Base-by-base conservation (phyloP, 805 yeast species). In the Cyberlindnera meyerae region DNA sequence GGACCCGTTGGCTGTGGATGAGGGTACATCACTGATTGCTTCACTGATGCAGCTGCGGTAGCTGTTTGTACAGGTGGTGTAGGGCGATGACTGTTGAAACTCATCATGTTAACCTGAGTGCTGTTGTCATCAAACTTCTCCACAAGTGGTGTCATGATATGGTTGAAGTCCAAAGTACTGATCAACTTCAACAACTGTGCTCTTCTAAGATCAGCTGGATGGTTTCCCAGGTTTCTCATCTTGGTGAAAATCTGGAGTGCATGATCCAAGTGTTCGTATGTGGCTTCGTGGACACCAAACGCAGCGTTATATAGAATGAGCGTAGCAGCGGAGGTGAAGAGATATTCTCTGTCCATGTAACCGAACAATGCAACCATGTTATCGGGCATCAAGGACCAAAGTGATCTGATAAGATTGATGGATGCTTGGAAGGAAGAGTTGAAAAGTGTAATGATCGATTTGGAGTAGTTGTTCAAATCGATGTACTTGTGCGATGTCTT, bases 311-410 rank as follows among this genome's bases (percentile, higher is more conserved):
- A 82, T 28, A 83, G 63, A 12, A 82, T 75, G 31, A 82, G 60
- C 0, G 93, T 82, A 5, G 84, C 82, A 4, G 89, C 77, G 0
- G 89, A 75, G 0, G 88, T 82, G 56, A 82, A 83, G 17, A 83
- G 62, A 52, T 83, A 83, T 51, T 83, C 94, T 49, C 94, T 67
- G 54, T 83, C 94, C 90, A 83, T 82, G 66, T 85, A 83, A 2
- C 94, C 93, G 61, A 83, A 83, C 29, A 82, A 58, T 1, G 94
- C 90, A n/a, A 83, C 79, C 87, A 81, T 80, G 46, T 81, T 82
- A 39, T 79, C 83, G 0, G 83, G 85, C 54, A 79, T 65, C 31
- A 83, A 62, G 0, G 82, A 78, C 90, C 90, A 82, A 4, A 83
- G 62, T 1, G 82, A 75, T 44, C 85, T 66, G 27, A 83, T 75